Base-by-base conservation (phyloP, 148 eudicot species). In the Persicaria tinctoria region DNA sequence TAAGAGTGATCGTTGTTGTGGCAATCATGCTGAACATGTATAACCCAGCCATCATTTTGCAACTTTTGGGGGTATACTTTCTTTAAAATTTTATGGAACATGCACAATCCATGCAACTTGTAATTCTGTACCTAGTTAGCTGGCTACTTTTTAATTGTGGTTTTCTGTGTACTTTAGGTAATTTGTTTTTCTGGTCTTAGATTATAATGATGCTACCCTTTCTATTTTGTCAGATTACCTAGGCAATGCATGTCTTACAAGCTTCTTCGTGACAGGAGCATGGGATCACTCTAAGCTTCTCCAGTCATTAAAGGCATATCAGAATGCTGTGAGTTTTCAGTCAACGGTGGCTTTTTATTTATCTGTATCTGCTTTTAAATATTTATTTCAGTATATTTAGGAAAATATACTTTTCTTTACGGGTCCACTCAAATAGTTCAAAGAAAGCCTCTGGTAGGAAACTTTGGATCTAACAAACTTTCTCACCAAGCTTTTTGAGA, bases 221-320 rank as follows among this genome's bases (percentile, higher is more conserved):
- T 71, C 14, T 46, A 23, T 32, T 71, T 72, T 54, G 32, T 18
- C 91, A 91, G 97, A 93, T 81, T 91, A 89, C 83, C 93, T 94
- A 9, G 98, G 98, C 60, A 94, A 94, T 87, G 98, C 95, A 81
- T 91, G 88, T 74, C 93, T 91, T 79, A 89, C 93, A 46, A 86
- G 91, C 76, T 93, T 94, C 76, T 94, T 94, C 84, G 95, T 86
- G 75, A 91, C 89, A 57, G 95, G 93, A 77, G 86, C 91, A 70
- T 91, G 93, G 96, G 91, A 94, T 82, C 89, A 88, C 78, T 80
- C 86, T 76, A 88, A 87, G 77, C 90, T 94, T 81, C 87, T 77
- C 80, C 95, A 89, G 77, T 87, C 98, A 56, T 77, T 91, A 62
- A 91, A 91, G 84, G 97, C 97, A 66, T 94, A 94, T 76, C 98